Evolutionary conservation across 306 rosid species (phyloP).

Genomic region (Lathyrus aphaca): DNA sequence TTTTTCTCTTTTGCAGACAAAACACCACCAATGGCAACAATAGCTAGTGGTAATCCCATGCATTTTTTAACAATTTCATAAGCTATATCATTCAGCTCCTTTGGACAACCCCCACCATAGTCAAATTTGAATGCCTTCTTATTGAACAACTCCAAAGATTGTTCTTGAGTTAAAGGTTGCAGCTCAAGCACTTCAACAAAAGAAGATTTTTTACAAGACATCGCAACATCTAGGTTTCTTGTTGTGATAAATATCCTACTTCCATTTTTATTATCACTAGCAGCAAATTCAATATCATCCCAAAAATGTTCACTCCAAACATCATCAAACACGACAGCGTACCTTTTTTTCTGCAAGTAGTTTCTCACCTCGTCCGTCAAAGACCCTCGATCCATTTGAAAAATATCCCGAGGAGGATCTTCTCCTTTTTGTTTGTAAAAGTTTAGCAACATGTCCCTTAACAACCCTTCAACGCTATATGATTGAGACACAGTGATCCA

Average conservation of each 20-base stretch:
- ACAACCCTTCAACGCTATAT: not conserved
- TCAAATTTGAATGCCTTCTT: not conserved
- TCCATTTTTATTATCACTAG: not conserved
- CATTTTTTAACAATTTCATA: not conserved
- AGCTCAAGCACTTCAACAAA: not conserved
- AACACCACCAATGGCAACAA: not conserved
- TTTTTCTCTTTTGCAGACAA: not conserved
- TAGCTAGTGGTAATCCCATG: constrained; percentile 8
- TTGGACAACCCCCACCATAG: not conserved
- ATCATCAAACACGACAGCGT: not conserved
- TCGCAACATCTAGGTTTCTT: not conserved
- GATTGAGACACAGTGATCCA: not conserved
- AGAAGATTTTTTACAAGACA: not conserved
- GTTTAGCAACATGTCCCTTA: not conserved
- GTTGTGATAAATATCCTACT: not conserved
- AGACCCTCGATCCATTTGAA: not conserved
- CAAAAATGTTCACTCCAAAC: not conserved
- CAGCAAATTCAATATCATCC: not conserved
- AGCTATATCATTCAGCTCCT: not conserved
- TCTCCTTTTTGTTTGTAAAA: not conserved
- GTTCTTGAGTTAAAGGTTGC: not conserved
- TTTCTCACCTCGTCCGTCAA: not conserved
- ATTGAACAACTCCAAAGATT: not conserved
- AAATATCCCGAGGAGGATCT: not conserved
- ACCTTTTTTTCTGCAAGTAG: not conserved